phyloP scores from a whole-genome alignment of 23 red algal genomes.

The Gracilaria caudata region DNA sequence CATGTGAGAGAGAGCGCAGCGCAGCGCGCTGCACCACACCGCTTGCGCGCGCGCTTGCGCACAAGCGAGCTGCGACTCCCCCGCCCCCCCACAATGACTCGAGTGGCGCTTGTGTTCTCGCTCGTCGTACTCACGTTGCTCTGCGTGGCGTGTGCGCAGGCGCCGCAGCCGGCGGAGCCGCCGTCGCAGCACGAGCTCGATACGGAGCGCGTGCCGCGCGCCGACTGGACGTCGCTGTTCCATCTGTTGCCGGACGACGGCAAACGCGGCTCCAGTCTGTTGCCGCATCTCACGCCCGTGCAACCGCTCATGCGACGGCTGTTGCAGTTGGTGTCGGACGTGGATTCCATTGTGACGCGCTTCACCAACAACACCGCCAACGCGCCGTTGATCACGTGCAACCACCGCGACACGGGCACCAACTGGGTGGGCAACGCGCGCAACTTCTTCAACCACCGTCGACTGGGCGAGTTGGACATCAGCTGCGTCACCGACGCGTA shows the following conservation, averaged over 20 bases:
- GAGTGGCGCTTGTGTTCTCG: not conserved
- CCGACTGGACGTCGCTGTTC: not conserved
- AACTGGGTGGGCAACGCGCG: not conserved
- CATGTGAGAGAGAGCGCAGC: no score
- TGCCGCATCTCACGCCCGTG: not conserved
- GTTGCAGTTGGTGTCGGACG: not conserved
- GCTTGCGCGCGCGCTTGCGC: not conserved
- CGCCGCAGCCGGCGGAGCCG: no score
- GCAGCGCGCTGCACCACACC: no score
- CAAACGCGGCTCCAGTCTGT: not conserved
- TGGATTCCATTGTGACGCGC: not conserved
- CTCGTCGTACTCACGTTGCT: not conserved
- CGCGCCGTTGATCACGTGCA: slow-evolving; percentile 44
- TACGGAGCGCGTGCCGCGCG: not conserved
- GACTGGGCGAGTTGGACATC: not conserved
- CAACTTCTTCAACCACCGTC: slow-evolving; percentile 26
- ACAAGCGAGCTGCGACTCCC: not conserved
- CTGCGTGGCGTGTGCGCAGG: not conserved
- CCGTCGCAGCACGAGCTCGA: not conserved
- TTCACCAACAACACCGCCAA: slow-evolving; percentile 17
- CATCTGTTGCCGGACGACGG: not conserved
- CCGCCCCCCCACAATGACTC: not conserved
- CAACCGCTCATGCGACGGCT: not conserved
- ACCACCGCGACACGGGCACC: not conserved
- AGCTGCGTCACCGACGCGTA: slow-evolving; percentile 28